Conservation (phyloP, 306 rosid genomes). For the Sophora flavescens region DNA sequence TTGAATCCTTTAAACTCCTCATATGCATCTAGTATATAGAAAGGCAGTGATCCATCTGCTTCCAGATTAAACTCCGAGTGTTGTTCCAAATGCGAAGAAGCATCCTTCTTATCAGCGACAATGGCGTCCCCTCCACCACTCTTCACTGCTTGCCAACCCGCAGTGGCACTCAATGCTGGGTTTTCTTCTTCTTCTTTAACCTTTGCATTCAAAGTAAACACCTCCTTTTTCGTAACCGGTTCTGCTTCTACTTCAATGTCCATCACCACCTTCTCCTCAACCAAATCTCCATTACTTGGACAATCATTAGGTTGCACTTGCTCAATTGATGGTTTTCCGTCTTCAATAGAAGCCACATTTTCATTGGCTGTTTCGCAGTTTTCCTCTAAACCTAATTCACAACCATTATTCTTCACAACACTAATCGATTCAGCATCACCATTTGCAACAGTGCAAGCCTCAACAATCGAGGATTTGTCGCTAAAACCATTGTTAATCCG, state of each 20-base stretch:
- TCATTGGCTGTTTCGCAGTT: constrained; percentile 35
- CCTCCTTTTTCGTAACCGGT: constrained; percentile 55
- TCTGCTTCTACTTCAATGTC: constrained; percentile 51
- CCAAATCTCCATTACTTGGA: constrained; percentile 37
- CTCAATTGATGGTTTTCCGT: constrained; percentile 8
- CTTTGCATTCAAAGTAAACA: constrained; percentile 78
- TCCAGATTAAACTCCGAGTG: constrained; percentile 60
- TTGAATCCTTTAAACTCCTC: constrained; percentile 87
- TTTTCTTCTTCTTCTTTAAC: constrained; percentile 61
- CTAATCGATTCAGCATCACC: constrained; percentile 12
- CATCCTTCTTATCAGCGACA: constrained; percentile 47
- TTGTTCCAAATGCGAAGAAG: constrained; percentile 51
- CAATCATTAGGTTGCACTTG: constrained; percentile 31
- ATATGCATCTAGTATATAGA: constrained; percentile 81
- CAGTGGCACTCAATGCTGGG: constrained; percentile 72
- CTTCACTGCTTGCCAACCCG: constrained; percentile 77
- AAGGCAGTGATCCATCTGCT: constrained; percentile 73
- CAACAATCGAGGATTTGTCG: constrained; percentile 41
- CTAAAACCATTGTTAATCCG: constrained; percentile 35
- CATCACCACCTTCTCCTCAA: constrained; percentile 54
- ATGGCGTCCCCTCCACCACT: constrained; percentile 51
- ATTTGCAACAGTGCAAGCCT: constrained; percentile 16
- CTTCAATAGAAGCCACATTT: constrained; percentile 18
- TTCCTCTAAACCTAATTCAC: constrained; percentile 46
- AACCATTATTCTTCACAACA: constrained; percentile 32